These are phyloP conservation scores for Amaranthus hypochondriacus DNA, from an alignment of 148 eudicot species.

Conservation along the genomic window DNA sequence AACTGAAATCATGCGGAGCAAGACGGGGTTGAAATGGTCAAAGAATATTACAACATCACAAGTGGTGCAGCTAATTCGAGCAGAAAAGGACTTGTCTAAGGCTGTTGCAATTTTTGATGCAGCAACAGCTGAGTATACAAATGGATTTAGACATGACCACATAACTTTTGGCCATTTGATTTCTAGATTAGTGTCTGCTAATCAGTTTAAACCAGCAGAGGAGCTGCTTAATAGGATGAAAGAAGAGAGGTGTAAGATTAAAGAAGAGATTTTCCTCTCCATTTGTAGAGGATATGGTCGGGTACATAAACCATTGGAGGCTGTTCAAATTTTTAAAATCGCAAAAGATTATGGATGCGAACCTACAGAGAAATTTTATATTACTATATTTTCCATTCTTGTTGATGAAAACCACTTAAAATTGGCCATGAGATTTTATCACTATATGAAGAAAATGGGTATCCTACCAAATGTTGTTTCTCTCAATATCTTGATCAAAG, in stretches of 20 bases:
- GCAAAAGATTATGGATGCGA: constrained; percentile 62
- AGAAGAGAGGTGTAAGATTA: constrained; percentile 56
- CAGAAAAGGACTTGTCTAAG: constrained; percentile 63
- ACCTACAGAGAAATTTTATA: constrained; percentile 52
- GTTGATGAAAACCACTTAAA: constrained; percentile 76
- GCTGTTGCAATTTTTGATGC: constrained; percentile 69
- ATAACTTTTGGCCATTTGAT: constrained; percentile 66
- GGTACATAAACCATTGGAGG: constrained; percentile 82
- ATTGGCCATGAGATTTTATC: constrained; percentile 65
- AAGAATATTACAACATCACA: constrained; percentile 54
- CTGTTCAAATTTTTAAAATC: constrained; percentile 55
- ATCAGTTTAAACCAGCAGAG: constrained; percentile 72
- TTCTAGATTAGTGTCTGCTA: constrained; percentile 60
- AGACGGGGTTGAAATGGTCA: constrained; percentile 59
- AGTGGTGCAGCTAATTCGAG: constrained; percentile 64
- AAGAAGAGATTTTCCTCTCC: constrained; percentile 56
- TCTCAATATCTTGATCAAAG: constrained; percentile 82
- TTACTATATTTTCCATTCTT: constrained; percentile 68
- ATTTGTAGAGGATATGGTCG: constrained; percentile 82
- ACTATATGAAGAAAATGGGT: constrained; percentile 66
- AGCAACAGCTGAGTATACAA: constrained; percentile 72
- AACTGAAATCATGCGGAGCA: constrained; percentile 38
- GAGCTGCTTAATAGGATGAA: constrained; percentile 72
- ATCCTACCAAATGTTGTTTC: constrained; percentile 65
- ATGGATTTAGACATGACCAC: constrained; percentile 71